Evolutionary conservation across 2,329 filamentous ascomycete species (phyloP).

Genomic region (Niveomyces coronatus): DNA sequence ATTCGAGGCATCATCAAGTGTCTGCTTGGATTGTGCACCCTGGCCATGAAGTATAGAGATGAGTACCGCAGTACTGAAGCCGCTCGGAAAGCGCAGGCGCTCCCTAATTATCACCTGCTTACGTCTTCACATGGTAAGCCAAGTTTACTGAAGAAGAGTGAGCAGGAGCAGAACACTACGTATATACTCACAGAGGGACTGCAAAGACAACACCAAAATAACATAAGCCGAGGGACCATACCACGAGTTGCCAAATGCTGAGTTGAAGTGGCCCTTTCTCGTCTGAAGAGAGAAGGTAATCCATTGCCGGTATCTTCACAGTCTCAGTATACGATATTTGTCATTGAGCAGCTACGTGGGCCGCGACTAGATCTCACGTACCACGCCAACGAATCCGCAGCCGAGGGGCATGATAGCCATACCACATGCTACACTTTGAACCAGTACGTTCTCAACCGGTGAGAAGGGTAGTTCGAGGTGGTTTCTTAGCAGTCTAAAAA

Average conservation of each 20-base stretch:
- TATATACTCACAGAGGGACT: slow-evolving; percentile 58
- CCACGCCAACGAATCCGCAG: slow-evolving; percentile 87
- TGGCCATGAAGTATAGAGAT: slow-evolving; percentile 79
- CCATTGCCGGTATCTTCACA: slow-evolving; percentile 74
- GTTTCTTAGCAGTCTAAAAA: slow-evolving; percentile 71
- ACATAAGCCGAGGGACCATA: slow-evolving; percentile 89
- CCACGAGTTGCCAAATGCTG: slow-evolving; percentile 63
- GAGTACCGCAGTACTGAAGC: slow-evolving; percentile 88
- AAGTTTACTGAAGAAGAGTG: neutral
- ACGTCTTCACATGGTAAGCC: slow-evolving; percentile 32
- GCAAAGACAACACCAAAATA: slow-evolving; percentile 97
- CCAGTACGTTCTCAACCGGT: slow-evolving; percentile 90
- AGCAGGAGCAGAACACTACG: neutral
- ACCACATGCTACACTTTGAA: slow-evolving; percentile 89
- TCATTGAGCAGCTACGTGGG: too few relatives aligned
- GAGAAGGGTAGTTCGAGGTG: slow-evolving; percentile 74
- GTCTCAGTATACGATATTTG: too few relatives aligned
- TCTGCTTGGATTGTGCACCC: slow-evolving; percentile 22
- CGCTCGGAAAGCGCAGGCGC: slow-evolving; percentile 86
- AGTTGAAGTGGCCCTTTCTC: slow-evolving; percentile 71
- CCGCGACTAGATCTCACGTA: slow-evolving; percentile 29
- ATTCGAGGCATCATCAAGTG: slow-evolving; percentile 25
- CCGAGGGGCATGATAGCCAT: slow-evolving; percentile 96
- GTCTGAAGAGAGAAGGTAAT: slow-evolving; percentile 66
- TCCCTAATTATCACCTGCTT: slow-evolving; percentile 89